phyloP scores from a whole-genome alignment of 805 yeast species.

The Starmerella geochares region DNA sequence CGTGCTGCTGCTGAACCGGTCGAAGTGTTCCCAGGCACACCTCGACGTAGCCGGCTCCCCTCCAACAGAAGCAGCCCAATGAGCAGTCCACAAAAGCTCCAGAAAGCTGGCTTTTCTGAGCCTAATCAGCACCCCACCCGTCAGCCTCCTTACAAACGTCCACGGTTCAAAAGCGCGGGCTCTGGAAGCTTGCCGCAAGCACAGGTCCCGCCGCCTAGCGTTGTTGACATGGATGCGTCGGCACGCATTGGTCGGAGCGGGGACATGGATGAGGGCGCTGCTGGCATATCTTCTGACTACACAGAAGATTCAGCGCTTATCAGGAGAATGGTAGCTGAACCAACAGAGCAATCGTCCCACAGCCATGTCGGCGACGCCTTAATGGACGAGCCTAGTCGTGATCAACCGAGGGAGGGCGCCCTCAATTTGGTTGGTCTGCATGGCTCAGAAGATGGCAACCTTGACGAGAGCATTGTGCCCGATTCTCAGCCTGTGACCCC shows the following conservation, averaged over 20 bases:
- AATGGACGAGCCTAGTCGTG: no score
- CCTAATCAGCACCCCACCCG: neutral
- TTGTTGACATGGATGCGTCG: no score
- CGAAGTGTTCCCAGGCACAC: no score
- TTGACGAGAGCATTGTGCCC: neutral
- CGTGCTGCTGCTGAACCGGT: no score
- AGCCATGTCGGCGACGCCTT: no score
- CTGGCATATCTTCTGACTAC: neutral
- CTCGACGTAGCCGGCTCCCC: no score
- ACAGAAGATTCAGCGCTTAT: neutral
- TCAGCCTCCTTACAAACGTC: neutral
- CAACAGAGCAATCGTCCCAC: no score
- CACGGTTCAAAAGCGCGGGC: neutral
- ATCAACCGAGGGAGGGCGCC: no score
- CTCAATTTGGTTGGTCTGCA: no score
- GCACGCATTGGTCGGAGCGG: neutral
- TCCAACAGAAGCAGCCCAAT: neutral
- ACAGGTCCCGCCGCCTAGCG: neutral
- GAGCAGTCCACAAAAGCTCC: neutral
- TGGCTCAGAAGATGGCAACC: no score
- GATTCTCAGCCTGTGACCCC: constrained; percentile 7
- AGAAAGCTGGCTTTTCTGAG: neutral
- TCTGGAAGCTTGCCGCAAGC: neutral
- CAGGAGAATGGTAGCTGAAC: neutral
- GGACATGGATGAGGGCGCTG: constrained; percentile 3